Evolutionary conservation across 2,329 filamentous ascomycete species (phyloP), one percentile per base, ranked within the genome.

Genomic region (Verticillium tricorpus): DNA sequence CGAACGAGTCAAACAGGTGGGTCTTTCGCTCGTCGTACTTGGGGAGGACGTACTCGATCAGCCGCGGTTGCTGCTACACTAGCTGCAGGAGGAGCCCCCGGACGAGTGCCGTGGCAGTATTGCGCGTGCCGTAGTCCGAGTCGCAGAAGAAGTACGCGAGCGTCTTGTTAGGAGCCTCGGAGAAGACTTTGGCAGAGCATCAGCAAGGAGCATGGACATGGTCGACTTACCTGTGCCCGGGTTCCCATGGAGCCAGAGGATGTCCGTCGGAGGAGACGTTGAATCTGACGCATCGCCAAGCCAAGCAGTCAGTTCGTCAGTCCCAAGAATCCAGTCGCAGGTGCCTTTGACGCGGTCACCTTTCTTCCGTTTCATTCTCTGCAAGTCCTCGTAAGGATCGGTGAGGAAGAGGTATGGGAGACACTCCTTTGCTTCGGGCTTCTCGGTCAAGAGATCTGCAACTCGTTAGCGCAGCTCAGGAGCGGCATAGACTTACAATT

Each of bases 101-200:
- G 28, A 69, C 19, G n/a, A 71, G 3, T n/a, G 65, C 62, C 5
- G 63, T 66, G 22, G 68, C 67, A 2, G 67, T 69, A 37, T 65
- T 68, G 15, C 65, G 68, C 45, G 52, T 64, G 14, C 68, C 62
- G 57, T 63, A 67, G 39, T 60, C 58, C 1, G 67, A 69, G 60
- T 71, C 66, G 57, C 66, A 69, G 61, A 70, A 70, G 58, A 69
- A 69, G 56, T 68, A 69, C 5, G 62, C 62, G 2, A 70, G 61
- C 2, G 66, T 66, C 25, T 67, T 66, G 6, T 32, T 52, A 1
- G 52, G 17, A 2, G 55, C 58, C 2, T n/a, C 19, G 9, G 59
- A 61, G 69, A 68, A 2, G 14, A 22, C 32, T 60, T 11, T 61
- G 58, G 11, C 14, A 69, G 62, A 17, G 59, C 59, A n/a, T 69